Percentiles rank a stretch among this genome's conserved stretches.
phyloP scores from a whole-genome alignment of 441 rosid genomes.

The Euphorbia neoarborescens region DNA sequence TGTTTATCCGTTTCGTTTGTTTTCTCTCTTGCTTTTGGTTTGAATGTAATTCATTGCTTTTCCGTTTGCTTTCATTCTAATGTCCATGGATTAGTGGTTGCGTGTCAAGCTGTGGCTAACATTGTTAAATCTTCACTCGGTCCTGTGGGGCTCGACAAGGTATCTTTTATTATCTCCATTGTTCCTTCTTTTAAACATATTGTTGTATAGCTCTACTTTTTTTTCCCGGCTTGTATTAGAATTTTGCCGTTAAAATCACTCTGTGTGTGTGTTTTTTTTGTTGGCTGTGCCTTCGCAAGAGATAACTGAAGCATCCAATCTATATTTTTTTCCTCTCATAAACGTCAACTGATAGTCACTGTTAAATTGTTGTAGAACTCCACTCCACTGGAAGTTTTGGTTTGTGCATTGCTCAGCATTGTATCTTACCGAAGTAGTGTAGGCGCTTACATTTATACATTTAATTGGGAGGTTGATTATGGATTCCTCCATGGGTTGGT shows the following conservation, averaged over 20 bases:
- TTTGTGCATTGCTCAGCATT: background rate
- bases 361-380: background rate
- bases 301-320: background rate
- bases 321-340: background rate
- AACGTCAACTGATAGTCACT: background rate
- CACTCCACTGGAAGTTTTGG: background rate
- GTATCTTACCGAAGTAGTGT: background rate
- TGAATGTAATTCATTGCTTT: constrained; percentile 3
- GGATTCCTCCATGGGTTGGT: background rate
- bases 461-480: background rate
- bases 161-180: constrained; percentile 15
- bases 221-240: no score
- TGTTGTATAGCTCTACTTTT: background rate
- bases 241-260: background rate
- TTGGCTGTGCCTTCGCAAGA: background rate
- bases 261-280: background rate
- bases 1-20: background rate
- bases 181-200: background rate
- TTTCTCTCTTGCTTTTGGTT: background rate
- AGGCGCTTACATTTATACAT: background rate
- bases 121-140: constrained; percentile 95
- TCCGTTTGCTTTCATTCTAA: constrained; percentile 3
- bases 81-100: constrained; percentile 45
- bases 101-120: constrained; percentile 93
- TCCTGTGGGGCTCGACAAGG: constrained; percentile 98